Percentiles rank a stretch among this genome's conserved stretches.
phyloP scores from a whole-genome alignment of 2,329 filamentous ascomycete species.

The Penicillium digitatum region DNA sequence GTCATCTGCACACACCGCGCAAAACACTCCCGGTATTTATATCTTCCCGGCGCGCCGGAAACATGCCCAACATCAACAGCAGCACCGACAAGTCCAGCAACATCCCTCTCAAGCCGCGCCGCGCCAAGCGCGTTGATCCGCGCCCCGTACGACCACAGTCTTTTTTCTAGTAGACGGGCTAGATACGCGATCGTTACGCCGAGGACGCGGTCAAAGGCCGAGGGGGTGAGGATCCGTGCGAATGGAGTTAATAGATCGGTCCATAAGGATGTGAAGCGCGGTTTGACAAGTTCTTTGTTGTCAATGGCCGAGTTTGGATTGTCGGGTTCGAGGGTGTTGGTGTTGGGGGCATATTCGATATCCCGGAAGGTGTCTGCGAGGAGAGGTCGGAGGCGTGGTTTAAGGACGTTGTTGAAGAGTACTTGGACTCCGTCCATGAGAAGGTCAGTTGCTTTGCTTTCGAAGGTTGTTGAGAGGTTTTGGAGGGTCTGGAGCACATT shows the following conservation, averaged over 20 bases:
- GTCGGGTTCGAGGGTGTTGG: constrained; percentile 45
- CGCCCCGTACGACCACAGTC: constrained; percentile 75
- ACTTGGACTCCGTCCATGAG: constrained; percentile 80
- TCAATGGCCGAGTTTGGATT: constrained; percentile 40
- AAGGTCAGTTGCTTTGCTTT: constrained; percentile 73
- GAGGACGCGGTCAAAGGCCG: constrained; percentile 72
- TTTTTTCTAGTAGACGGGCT: constrained; percentile 75
- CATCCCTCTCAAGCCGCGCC: constrained; percentile 77
- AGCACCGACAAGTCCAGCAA: constrained; percentile 64
- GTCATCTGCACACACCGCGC: constrained; percentile 72
- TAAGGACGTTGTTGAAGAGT: constrained; percentile 81
- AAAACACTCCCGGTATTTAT: constrained; percentile 74
- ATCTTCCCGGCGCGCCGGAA: constrained; percentile 50
- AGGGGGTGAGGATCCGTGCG: constrained; percentile 73
- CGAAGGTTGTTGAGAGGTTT: constrained; percentile 67
- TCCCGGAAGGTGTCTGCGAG: constrained; percentile 88
- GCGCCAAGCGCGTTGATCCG: constrained; percentile 77
- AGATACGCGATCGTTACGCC: constrained; percentile 71
- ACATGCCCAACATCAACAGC: constrained; percentile 40
- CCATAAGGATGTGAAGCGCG: constrained; percentile 82
- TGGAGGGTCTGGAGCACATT: constrained; percentile 66
- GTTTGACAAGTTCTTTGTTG: constrained; percentile 62
- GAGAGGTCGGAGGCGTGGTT: constrained; percentile 76
- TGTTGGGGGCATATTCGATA: constrained; percentile 72
- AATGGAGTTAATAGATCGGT: constrained; percentile 79